A percentile compares a stretch with the other conserved stretches of the same genome.
Conservation (phyloP, 441 rosid species). For the Hypseocharis bilobata region DNA sequence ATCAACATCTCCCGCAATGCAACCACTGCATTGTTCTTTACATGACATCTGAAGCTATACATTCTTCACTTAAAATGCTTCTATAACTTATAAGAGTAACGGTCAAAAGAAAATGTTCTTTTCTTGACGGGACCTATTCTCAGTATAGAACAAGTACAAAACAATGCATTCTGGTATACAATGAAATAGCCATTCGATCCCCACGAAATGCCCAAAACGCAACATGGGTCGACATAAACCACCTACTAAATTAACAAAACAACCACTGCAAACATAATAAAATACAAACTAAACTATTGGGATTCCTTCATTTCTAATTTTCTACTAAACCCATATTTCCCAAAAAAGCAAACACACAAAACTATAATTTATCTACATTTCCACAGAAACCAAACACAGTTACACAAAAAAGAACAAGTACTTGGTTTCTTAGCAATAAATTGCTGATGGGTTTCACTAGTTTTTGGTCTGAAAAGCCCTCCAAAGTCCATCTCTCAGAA, state of each 20-base stretch:
- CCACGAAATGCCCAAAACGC: background rate
- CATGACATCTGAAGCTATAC: no score
- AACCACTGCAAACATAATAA: background rate
- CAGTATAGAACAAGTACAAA: background rate
- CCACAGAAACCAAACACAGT: background rate
- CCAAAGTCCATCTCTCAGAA: slow-evolving; percentile 28
- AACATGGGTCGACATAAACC: background rate
- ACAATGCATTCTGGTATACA: background rate
- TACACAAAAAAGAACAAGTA: slow-evolving; percentile 16
- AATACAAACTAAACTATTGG: background rate
- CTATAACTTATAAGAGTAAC: no score
- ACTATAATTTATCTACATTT: background rate
- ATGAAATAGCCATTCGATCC: background rate
- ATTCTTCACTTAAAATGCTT: no score
- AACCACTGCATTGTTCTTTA: no score
- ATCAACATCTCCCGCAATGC: no score
- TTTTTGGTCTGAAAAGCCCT: slow-evolving; percentile 29
- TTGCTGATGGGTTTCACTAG: slow-evolving; percentile 21
- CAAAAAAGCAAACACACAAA: background rate
- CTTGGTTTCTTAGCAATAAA: slow-evolving; percentile 21
- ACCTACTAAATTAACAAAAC: background rate
- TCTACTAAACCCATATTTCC: background rate
- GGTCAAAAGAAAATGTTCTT: no score
- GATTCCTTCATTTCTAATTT: background rate
- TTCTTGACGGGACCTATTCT: no score